Base-by-base conservation (phyloP, 768 basidiomycete genomes). In the Lactarius hatsudake region DNA sequence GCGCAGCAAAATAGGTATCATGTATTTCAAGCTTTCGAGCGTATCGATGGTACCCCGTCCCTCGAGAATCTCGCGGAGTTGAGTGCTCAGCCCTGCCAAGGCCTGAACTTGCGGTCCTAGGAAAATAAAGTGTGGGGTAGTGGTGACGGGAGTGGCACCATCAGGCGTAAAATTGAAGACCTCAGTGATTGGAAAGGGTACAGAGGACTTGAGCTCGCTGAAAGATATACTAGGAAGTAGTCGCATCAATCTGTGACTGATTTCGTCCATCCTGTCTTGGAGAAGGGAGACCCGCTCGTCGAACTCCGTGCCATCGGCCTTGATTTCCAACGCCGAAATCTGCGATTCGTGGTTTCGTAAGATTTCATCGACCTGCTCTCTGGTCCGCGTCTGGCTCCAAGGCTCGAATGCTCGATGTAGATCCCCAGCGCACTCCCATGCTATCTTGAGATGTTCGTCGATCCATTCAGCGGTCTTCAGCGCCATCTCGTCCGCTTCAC, bases 381-480 rank as follows among this genome's bases (percentile, higher is more conserved):
- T 20, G 18, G 61, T 51, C 20, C 32, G 32, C 32, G 32, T 32
- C 3, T 40, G 26, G 34, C 8, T n/a, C 61, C 38, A 51, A 15
- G 45, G 32, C 17, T 61, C 54, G 26, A 67, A 43, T 26, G 61
- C 66, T 34, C 12, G 56, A 62, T 51, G 12, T 20, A 67, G 36
- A 8, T 59, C 45, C 20, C 28, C 38, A 17, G 51, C 40, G 5
- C 28, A 4, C 17, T 43, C 34, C 64, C 64, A 55, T 1, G 59
- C 59, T 4, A 2, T 42, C 58, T 10, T 15, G 5, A 65, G 59
- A 43, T 8, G 18, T 26, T 23, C 51, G 40, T 65, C 64, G 51
- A 60, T 54, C 20, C 20, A 28, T 28, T n/a, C 1, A 28, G 59
- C 51, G 30, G 23, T 18, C 59, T 7, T 7, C 32, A 8, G 32